Evolutionary conservation across 2,329 filamentous ascomycete genomes (phyloP), one percentile per base, ranked within the genome.

Genomic region (Penicillium janthinellum): DNA sequence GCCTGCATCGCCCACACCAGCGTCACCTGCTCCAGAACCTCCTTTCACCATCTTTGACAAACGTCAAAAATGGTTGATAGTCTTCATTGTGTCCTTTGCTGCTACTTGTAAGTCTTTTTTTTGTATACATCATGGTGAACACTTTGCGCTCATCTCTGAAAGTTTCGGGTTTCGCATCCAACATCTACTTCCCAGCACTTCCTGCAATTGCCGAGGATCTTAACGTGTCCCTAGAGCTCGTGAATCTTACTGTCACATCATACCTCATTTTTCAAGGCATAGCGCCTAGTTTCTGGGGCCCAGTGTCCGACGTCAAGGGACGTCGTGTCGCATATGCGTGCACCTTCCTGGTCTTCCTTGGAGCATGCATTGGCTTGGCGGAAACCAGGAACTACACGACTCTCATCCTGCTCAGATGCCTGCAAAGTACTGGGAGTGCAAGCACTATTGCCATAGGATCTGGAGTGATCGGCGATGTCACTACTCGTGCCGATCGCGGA

Each of bases 1-100:
- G 20, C 20, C 20, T 12, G 38, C 28, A 42, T 48, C 39, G 37
- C 51, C 48, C 42, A 28, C 59, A 6, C n/a, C 44, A n/a, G 25
- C 4, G 45, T 48, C 47, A 39, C 4, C 35, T 8, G 41, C 28
- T 20, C 39, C 59, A 10, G 64, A 70, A 28, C 56, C 62, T 44
- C 81, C 80, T 0, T 81, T 80, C 63, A 84, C 75, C 64, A 82
- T 85, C 25, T 84, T 84, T 28, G 81, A 83, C 63, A 75, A 71
- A 37, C 70, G 76, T 5, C 82, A 85, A 66, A 83, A 81, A 60
- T 72, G 74, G 2, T 20, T 84, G 0, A 81, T 85, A 28, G 73
- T 84, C 0, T 58, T 76, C 3, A 69, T 83, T 6, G 78, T 81
- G 6, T 82, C 83, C 0, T 77, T 77, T 8, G 82, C 82, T 1